phyloP scores from a whole-genome alignment of 2,329 filamentous ascomycete species.

The Penicillium sp. region DNA sequence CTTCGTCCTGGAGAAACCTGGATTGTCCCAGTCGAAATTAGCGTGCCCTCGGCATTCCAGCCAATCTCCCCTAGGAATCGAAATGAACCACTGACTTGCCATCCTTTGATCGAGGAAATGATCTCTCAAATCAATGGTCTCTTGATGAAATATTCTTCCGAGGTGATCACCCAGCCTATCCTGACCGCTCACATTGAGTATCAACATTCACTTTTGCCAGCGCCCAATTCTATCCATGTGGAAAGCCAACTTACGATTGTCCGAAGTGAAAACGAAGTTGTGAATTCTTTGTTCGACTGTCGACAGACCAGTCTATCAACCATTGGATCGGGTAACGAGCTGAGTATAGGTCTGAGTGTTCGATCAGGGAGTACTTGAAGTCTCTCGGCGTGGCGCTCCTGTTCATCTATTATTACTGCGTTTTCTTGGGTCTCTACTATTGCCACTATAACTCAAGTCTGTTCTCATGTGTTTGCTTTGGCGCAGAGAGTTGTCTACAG shows the following conservation, averaged over 20 bases:
- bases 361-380: not conserved
- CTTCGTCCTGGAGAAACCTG: slow-evolving; percentile 34
- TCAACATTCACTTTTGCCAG: slow-evolving; percentile 30
- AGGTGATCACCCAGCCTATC: slow-evolving; percentile 17
- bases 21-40: slow-evolving; percentile 26
- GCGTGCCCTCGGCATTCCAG: slow-evolving; percentile 13
- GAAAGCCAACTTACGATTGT: slow-evolving; percentile 24
- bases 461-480: not conserved
- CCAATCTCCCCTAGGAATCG: not conserved
- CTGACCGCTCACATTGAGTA: slow-evolving; percentile 30
- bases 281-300: not conserved
- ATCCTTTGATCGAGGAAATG: slow-evolving; percentile 21
- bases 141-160: slow-evolving; percentile 18
- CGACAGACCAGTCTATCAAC: not conserved
- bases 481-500: not conserved
- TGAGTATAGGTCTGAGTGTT: not conserved
- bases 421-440: not conserved
- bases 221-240: slow-evolving; percentile 18
- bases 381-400: not conserved
- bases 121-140: slow-evolving; percentile 30
- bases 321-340: not conserved
- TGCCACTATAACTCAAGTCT: not conserved
- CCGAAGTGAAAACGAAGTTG: not conserved
- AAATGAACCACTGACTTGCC: not conserved
- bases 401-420: not conserved